phyloP scores from a whole-genome alignment of 768 basidiomycete genomes.

The Serpula lacrymans region DNA sequence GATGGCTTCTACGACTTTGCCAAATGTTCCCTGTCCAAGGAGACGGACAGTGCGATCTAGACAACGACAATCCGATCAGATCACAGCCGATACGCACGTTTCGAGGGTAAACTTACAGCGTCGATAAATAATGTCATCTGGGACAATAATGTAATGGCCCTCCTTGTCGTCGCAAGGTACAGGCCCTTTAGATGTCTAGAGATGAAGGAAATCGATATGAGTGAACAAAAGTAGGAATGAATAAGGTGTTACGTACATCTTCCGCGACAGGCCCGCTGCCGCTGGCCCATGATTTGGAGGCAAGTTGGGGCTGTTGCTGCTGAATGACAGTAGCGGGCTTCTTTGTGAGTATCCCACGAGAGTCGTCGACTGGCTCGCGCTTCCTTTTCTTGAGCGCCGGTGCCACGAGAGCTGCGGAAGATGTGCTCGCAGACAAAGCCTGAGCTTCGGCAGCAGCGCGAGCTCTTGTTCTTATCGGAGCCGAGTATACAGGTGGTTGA shows the following conservation, averaged over 20 bases:
- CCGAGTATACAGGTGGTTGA: constrained; percentile 72
- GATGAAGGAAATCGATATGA: constrained; percentile 21
- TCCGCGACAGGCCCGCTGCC: constrained; percentile 61
- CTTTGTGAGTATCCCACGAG: constrained; percentile 65
- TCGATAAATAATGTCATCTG: constrained; percentile 82
- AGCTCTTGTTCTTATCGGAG: constrained; percentile 79
- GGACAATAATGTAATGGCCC: constrained; percentile 95
- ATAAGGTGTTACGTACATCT: constrained; percentile 50
- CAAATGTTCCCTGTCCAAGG: constrained; percentile 97
- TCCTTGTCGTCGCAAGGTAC: constrained; percentile 94
- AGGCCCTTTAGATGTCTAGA: constrained; percentile 61
- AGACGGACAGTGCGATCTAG: constrained; percentile 88
- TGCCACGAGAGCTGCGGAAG: constrained; percentile 60
- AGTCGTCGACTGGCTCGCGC: constrained; percentile 71
- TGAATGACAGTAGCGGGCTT: constrained; percentile 52
- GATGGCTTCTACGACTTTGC: constrained; percentile 94
- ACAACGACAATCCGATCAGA: constrained; percentile 2
- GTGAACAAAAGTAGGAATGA: constrained; percentile 21
- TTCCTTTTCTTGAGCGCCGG: constrained; percentile 84
- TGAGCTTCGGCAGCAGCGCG: constrained; percentile 85
- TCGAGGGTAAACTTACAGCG: constrained; percentile 58
- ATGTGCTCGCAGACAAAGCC: constrained; percentile 61
- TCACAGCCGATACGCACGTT: background rate
- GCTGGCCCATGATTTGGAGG: constrained; percentile 65
- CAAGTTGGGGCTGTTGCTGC: constrained; percentile 45